Evolutionary conservation across 192 early-diverging fungal genomes (phyloP).

Genomic region (Umbelopsis sp.): DNA sequence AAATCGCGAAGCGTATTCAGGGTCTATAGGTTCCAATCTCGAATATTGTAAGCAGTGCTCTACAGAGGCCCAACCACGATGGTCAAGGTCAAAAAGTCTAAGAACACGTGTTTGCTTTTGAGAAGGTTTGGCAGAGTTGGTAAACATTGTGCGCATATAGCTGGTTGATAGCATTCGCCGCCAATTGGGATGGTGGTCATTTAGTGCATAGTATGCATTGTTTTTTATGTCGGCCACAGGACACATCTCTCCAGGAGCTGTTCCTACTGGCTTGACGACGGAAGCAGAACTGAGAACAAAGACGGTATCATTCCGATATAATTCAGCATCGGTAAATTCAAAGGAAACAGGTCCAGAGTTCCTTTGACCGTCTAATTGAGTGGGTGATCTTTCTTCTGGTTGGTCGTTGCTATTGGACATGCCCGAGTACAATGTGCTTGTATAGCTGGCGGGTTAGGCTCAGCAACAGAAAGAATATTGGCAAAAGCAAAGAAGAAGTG

Average conservation of each 20-base stretch:
- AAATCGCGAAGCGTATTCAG: slow-evolving; percentile 12
- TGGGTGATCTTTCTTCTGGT: slow-evolving; percentile 7
- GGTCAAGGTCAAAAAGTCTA: slow-evolving; percentile 25
- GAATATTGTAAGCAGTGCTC: slow-evolving; percentile 25
- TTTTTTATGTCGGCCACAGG: slow-evolving; percentile 16
- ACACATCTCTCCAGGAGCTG: slow-evolving; percentile 26
- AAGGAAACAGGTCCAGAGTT: not conserved
- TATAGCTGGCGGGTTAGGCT: slow-evolving; percentile 6
- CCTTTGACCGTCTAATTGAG: not conserved
- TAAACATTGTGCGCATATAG: slow-evolving; percentile 30
- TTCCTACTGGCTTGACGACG: slow-evolving; percentile 23
- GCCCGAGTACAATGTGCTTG: slow-evolving; percentile 6
- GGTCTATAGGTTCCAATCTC: slow-evolving; percentile 5
- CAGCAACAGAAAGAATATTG: not conserved
- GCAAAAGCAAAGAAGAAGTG: slow-evolving; percentile 7
- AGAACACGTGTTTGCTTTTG: slow-evolving; percentile 3
- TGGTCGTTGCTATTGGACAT: slow-evolving; percentile 21
- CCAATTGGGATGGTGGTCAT: slow-evolving; percentile 25
- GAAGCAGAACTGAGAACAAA: slow-evolving; percentile 19
- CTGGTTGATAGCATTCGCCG: slow-evolving; percentile 27
- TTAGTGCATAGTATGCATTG: slow-evolving; percentile 16
- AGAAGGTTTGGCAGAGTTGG: not conserved
- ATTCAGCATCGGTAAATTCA: slow-evolving; percentile 7
- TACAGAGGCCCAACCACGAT: slow-evolving; percentile 33
- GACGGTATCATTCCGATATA: slow-evolving; percentile 15